Evolutionary conservation across 2,329 filamentous ascomycete genomes (phyloP), one percentile per base, ranked within the genome.

Genomic region (Tympanopsis confertula): DNA sequence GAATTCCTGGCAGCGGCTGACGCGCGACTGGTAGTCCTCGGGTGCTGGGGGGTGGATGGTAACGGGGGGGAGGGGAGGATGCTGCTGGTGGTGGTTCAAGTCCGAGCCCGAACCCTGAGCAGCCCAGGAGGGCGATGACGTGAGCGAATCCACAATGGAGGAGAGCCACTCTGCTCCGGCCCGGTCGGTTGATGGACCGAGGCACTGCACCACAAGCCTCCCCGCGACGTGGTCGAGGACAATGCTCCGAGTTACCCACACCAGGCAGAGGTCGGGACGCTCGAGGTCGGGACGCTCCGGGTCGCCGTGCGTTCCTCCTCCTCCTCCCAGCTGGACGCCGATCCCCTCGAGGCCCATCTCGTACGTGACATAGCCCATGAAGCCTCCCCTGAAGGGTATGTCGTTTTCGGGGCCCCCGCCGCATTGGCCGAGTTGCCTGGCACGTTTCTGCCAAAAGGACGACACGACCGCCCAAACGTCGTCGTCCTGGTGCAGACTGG

Each of bases 321-420:
- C 24, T 28, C n/a, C 10, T 10, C 17, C 13, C 13, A 18, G 10
- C 2, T 44, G 15, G 17, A 82, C 62, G 36, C 63, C 57, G 38
- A 78, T 77, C 14, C 68, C 75, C 45, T 68, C 63, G 1, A 93
- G 62, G 0, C 86, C 85, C 52, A 87, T 75, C 55, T 94, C 87
- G 42, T 94, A 94, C 0, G 84, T 86, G 37, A 86, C 71, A 49
- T 82, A 93, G 0, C 87, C 87, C 59, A 94, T 75, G 41, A 94
- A 78, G 0, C 87, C 87, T 37, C 86, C 87, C 57, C 84, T 76
- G 52, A 94, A 94, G 0, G 83, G 72, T 0, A 60, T 59, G 24
- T 53, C 48, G 0, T 49, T 43, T 19, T 47, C 39, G 19, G 50
- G 40, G 5, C 48, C 41, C 18, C 45, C 24, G 4, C 45, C 22